phyloP scores from a whole-genome alignment of 495 filamentous ascomycete species.

The Neurospora africana region DNA sequence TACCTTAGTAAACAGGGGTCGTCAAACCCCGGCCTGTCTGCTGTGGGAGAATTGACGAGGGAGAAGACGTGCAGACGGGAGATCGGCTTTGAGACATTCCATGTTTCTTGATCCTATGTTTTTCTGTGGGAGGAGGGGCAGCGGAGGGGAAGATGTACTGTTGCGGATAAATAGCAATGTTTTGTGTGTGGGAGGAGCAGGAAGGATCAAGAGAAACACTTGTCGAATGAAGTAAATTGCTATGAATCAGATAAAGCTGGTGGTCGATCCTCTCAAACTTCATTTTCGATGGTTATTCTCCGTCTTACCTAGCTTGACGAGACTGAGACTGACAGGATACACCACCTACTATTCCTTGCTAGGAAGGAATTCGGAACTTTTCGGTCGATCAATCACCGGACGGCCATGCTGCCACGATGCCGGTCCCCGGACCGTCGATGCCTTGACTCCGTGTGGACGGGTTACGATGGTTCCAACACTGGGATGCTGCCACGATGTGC shows the following conservation, averaged over 20 bases:
- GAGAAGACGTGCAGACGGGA: neutral
- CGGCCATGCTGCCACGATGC: neutral
- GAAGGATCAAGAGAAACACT: neutral
- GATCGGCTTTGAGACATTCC: slow-evolving; percentile 1
- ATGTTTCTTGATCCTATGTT: neutral
- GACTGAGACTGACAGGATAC: neutral
- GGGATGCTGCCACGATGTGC: neutral
- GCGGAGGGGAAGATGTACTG: neutral
- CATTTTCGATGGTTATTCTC: neutral
- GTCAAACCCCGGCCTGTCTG: neutral
- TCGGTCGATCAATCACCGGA: neutral
- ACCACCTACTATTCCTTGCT: no score
- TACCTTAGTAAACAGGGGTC: neutral
- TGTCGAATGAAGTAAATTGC: neutral
- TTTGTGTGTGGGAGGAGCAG: neutral
- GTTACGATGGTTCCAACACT: neutral
- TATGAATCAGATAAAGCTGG: neutral
- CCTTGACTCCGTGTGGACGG: neutral
- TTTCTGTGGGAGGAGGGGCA: neutral
- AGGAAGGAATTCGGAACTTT: neutral
- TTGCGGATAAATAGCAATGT: neutral
- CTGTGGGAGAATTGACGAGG: neutral
- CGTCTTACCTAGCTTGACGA: neutral
- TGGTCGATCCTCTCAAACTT: neutral
- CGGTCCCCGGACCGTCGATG: neutral